phyloP scores from a whole-genome alignment of 2,329 filamentous ascomycete species.

The Aspergillus fijiensis region DNA sequence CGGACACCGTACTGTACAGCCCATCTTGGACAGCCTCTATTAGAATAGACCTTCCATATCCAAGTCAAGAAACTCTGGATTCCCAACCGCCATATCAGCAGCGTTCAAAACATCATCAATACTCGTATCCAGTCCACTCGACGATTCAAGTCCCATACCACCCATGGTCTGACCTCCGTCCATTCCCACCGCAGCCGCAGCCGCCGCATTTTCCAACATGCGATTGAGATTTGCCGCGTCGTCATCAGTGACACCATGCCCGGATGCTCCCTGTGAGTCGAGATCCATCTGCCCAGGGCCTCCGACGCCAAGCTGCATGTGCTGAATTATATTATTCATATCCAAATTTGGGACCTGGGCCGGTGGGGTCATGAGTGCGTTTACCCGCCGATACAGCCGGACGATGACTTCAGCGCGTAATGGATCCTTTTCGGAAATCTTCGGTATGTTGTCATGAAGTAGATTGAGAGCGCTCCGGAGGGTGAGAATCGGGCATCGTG shows the following conservation, averaged over 20 bases:
- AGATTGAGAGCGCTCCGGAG: slow-evolving; percentile 43
- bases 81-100: slow-evolving; percentile 44
- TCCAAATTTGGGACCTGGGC: slow-evolving; percentile 43
- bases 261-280: slow-evolving; percentile 20
- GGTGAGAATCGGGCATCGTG: slow-evolving; percentile 38
- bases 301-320: slow-evolving; percentile 42
- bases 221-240: slow-evolving; percentile 38
- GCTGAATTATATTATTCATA: slow-evolving; percentile 44
- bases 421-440: slow-evolving; percentile 45
- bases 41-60: slow-evolving; percentile 49
- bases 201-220: slow-evolving; percentile 41
- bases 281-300: slow-evolving; percentile 36
- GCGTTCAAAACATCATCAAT: slow-evolving; percentile 47
- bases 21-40: not conserved
- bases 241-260: slow-evolving; percentile 20
- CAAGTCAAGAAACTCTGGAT: slow-evolving; percentile 46
- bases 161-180: slow-evolving; percentile 31
- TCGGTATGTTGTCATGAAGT: slow-evolving; percentile 40
- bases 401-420: slow-evolving; percentile 46
- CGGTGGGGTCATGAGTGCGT: slow-evolving; percentile 39
- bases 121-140: slow-evolving; percentile 33
- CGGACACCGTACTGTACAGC: not conserved
- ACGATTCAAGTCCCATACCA: slow-evolving; percentile 20
- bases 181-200: slow-evolving; percentile 35
- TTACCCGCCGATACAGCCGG: slow-evolving; percentile 47